These are phyloP conservation scores for Ramularia endophylla DNA, from an alignment of 2,329 filamentous ascomycete genomes.

Conservation along the genomic window DNA sequence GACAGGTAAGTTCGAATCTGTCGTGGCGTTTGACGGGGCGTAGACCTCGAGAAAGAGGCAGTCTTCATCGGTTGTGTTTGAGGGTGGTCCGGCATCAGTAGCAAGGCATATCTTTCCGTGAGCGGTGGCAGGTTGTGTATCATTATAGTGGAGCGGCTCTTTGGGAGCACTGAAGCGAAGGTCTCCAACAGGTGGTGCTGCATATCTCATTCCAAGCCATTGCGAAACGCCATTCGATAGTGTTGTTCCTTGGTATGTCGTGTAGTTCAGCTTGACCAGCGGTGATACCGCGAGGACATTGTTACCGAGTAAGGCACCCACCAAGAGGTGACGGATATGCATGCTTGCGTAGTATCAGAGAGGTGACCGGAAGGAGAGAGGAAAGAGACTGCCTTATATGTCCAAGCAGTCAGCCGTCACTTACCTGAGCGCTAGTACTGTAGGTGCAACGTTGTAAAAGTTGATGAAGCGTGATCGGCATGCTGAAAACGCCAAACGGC, in stretches of 20 bases:
- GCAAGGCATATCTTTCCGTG: conserved; percentile 34
- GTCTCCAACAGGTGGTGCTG: conserved; percentile 59
- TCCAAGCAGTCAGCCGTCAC: too few relatives aligned
- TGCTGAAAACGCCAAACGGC: too few relatives aligned
- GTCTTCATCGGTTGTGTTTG: conserved; percentile 47
- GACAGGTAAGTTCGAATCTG: conserved; percentile 54
- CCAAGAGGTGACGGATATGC: not conserved
- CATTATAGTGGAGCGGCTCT: conserved; percentile 48
- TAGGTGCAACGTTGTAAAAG: too few relatives aligned
- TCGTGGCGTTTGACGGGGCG: conserved; percentile 50
- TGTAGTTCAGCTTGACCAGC: conserved; percentile 59
- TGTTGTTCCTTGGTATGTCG: conserved; percentile 55
- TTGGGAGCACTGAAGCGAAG: conserved; percentile 62
- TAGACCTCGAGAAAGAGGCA: conserved; percentile 64
- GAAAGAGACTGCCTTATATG: conserved; percentile 5
- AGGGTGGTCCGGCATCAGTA: conserved; percentile 18
- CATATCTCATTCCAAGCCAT: conserved; percentile 72
- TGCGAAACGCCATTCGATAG: conserved; percentile 55
- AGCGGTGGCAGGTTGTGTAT: conserved; percentile 49
- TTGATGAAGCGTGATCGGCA: too few relatives aligned
- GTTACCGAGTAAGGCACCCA: not conserved
- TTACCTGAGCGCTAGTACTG: too few relatives aligned
- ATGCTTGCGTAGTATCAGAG: too few relatives aligned
- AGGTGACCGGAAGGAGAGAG: not conserved
- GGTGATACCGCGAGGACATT: conserved; percentile 32